Base-by-base conservation (phyloP, 306 rosid genomes). In the Senna tora region DNA sequence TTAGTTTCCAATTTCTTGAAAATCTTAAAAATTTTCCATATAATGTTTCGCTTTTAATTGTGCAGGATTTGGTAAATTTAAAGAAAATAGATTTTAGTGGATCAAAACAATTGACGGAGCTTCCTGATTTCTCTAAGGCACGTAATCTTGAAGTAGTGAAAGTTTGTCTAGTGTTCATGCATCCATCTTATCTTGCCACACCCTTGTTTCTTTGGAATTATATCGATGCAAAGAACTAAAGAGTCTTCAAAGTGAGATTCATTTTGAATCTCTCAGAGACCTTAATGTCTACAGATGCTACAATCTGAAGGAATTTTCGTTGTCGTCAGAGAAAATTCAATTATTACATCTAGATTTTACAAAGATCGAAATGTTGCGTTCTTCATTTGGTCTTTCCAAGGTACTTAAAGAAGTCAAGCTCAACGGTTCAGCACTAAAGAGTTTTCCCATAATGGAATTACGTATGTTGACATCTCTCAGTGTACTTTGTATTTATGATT, bases 201-300 rank as follows among this genome's bases (percentile, higher is more conserved):
- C 56, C 30, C 68, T 45, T 54, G 57, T 34, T 32, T 12, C 33
- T 0, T 38, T 80, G 15, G 0, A 0, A 2, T 0, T 80, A 43
- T 2, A 19, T 21, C 32, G 36, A 38, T 77, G 81, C 54, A 71
- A 20, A 7, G 43, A 16, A 9, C 60, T 77, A 9, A 71, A 43
- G 32, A 43, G 72, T 70, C 72, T 71, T 33, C 65, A 46, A 45
- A 54, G 68, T n/a, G 58, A 62, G 42, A 36, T 16, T 32, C 65
- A 58, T 16, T 32, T 58, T 30, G 14, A 58, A 58, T 58, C 65
- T 33, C 43, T 58, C 12, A 2, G 4, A 15, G 2, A 32, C 2
- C 11, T 58, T 36, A 3, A 36, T 1, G 39, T 36, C 8, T 5
- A 0, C 5, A 36, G 8, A 5, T 36, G 39, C 39, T 36, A 4